Base-by-base conservation (phyloP, 495 filamentous ascomycete species). In the Talaromyces liani region DNA sequence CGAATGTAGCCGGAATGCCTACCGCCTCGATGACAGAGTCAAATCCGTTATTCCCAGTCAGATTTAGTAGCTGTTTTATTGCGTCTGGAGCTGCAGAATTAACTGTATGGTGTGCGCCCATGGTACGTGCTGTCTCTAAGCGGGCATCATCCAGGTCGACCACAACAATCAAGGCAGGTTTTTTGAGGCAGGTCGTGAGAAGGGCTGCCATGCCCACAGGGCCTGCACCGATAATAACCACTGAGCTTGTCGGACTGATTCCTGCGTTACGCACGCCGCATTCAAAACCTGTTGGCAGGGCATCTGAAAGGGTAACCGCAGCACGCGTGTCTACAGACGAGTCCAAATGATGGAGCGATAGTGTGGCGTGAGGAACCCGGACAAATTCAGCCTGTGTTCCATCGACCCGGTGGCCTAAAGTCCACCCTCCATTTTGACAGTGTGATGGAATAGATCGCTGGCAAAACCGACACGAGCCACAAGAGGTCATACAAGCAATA, bases 21-120 rank as follows among this genome's bases (percentile, higher is more conserved):
- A 84, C 83, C 5, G 78, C 80, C 67, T 85, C 83, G 58, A 85
- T 80, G 24, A 85, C 80, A 31, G 76, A 71, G 65, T 85, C 81
- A 60, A 77, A 82, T 1, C 79, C 80, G 45, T 74, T 72, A 3
- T 75, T 77, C 6, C 75, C 75, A 0, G 78, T 82, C 27, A 80
- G 60, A 3, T 67, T 68, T 53, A 72, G 71, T 4, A 80, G 71
- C 9, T 67, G 29, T 45, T 72, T 68, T 49, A 71, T 67, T 1
- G 72, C 72, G 18, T 73, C 66, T 3, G 65, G 61, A 7, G 65
- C 61, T 16, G 61, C 66, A 1, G 68, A 69, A 27, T 75, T 69
- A 36, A 78, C 69, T 8, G 71, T 79, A 54, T 73, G 71, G 60
- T 73, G 69, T 20, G 81, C 82, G 0, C 82, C 82, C 12, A 84